Evolutionary conservation across 2,329 filamentous ascomycete genomes (phyloP).

Genomic region (Alternaria rosae): DNA sequence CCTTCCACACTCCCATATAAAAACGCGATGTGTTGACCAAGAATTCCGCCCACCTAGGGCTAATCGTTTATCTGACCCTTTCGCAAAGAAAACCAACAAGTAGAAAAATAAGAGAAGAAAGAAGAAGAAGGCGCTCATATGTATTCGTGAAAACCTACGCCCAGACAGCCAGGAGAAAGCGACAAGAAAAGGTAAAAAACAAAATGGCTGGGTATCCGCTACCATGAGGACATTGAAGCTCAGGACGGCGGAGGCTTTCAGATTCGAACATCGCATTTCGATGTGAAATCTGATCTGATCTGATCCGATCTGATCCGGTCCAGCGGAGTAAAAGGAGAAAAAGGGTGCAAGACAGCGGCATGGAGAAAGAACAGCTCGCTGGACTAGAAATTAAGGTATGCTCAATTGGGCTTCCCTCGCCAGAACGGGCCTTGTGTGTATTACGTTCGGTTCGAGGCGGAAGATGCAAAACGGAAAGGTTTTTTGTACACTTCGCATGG

Average conservation of each 20-base stretch:
- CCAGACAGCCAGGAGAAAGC: not conserved
- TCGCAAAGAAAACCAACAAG: not conserved
- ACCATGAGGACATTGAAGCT: constrained; percentile 3
- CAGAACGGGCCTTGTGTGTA: not conserved
- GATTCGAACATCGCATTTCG: not conserved
- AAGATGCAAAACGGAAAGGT: not conserved
- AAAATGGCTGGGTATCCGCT: not conserved
- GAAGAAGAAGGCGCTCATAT: not conserved
- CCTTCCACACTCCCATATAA: not conserved
- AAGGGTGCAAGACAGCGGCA: not conserved
- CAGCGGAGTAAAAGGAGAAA: not conserved
- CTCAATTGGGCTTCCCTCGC: not conserved
- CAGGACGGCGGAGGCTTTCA: not conserved
- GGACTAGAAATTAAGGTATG: constrained; percentile 17
- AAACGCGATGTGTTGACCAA: not conserved
- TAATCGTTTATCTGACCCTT: constrained; percentile 1
- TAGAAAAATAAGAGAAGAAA: not conserved
- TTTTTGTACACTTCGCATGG: constrained; percentile 3
- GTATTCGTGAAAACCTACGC: not conserved
- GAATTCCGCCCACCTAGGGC: not conserved
- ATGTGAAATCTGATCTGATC: not conserved
- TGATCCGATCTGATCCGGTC: not conserved
- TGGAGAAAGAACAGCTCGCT: not conserved
- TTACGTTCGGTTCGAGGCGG: not conserved
- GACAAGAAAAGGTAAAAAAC: not conserved